A percentile compares a stretch with the other conserved stretches of the same genome.
phyloP scores from a whole-genome alignment of 345 rosid genomes.

The Eucalyptus marginata region DNA sequence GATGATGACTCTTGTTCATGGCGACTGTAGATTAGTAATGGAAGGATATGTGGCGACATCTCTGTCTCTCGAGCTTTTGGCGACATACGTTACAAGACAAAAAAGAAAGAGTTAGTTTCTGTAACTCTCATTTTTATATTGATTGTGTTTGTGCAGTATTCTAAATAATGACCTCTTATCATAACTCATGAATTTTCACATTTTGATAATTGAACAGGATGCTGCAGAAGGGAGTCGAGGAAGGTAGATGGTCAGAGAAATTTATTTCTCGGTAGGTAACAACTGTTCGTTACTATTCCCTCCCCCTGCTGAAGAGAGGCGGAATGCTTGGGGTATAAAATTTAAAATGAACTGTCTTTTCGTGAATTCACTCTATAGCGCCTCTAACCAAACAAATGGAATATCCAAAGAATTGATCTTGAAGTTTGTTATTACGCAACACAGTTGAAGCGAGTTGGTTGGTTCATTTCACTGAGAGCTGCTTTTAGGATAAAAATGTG shows the following conservation, averaged over 20 bases:
- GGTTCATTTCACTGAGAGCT: neutral
- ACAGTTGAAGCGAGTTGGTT: neutral
- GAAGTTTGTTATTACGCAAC: neutral
- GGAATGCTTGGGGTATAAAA: neutral
- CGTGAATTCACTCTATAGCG: neutral
- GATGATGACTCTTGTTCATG: neutral
- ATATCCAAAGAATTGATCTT: neutral
- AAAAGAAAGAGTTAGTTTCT: constrained; percentile 62
- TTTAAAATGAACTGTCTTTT: neutral
- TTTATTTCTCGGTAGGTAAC: constrained; percentile 59
- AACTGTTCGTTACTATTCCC: neutral
- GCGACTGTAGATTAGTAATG: constrained; percentile 52
- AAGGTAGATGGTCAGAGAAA: constrained; percentile 87
- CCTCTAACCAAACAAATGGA: neutral
- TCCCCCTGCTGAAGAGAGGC: neutral
- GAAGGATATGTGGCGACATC: constrained; percentile 94
- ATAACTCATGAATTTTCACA: neutral
- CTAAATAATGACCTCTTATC: neutral
- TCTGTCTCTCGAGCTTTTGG: constrained; percentile 97
- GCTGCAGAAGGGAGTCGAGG: constrained; percentile 78
- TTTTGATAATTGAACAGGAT: constrained; percentile 34
- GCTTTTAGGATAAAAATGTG: neutral
- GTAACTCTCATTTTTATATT: neutral
- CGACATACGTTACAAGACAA: constrained; percentile 79
- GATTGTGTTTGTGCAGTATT: neutral